phyloP scores from a whole-genome alignment of 2,329 filamentous ascomycete genomes.

The Calcarisporium arbuscula region DNA sequence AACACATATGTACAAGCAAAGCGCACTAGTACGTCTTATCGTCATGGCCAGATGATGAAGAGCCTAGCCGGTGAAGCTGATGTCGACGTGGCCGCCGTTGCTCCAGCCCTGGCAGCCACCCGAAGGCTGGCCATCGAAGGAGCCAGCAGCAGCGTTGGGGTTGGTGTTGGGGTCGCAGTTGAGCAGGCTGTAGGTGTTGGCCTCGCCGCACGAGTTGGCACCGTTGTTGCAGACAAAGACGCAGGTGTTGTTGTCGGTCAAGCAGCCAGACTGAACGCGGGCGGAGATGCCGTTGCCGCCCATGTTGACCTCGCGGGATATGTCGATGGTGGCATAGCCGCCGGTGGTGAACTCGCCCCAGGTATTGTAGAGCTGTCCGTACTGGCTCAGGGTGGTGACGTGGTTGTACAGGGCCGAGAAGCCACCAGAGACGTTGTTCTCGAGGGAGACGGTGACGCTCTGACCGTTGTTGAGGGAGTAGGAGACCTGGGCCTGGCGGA shows the following conservation, averaged over 20 bases:
- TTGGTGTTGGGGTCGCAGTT: slow-evolving; percentile 23
- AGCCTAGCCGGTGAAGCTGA: too few relatives aligned
- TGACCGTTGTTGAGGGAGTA: slow-evolving; percentile 28
- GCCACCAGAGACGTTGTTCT: slow-evolving; percentile 28
- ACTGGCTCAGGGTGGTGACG: slow-evolving; percentile 18
- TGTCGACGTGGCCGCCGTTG: slow-evolving; percentile 15
- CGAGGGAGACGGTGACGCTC: slow-evolving; percentile 29
- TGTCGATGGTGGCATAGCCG: slow-evolving; percentile 30
- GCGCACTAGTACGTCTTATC: too few relatives aligned
- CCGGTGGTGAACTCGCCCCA: slow-evolving; percentile 38
- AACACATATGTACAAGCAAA: too few relatives aligned
- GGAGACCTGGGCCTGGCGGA: slow-evolving; percentile 24
- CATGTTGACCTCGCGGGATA: slow-evolving; percentile 37
- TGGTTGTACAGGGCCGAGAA: slow-evolving; percentile 29
- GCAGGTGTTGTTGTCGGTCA: slow-evolving; percentile 33
- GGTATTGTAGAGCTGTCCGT: slow-evolving; percentile 34
- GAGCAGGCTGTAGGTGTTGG: slow-evolving; percentile 29
- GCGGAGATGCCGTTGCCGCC: slow-evolving; percentile 29
- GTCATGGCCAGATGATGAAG: too few relatives aligned
- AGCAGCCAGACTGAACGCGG: slow-evolving; percentile 29
- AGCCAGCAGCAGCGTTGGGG: slow-evolving; percentile 16
- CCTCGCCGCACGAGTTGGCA: slow-evolving; percentile 24
- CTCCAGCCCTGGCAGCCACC: slow-evolving; percentile 23
- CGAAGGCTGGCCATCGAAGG: slow-evolving; percentile 17
- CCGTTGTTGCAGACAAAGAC: slow-evolving; percentile 33